phyloP scores from a whole-genome alignment of 2,329 filamentous ascomycete species.

The Xylariomycetidae sp. region DNA sequence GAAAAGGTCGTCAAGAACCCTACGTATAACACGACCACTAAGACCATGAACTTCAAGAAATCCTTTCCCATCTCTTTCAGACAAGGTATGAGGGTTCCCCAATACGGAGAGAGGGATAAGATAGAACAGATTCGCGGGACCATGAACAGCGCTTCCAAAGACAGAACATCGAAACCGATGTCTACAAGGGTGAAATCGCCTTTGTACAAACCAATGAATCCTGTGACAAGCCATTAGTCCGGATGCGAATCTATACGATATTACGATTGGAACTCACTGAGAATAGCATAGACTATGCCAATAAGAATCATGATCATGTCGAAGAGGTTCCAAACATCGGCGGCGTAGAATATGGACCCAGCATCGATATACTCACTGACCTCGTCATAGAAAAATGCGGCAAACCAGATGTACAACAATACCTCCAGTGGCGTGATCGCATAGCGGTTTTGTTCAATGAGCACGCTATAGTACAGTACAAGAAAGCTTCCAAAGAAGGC shows the following conservation, averaged over 20 bases:
- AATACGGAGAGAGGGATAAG: constrained; percentile 82
- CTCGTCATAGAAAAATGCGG: constrained; percentile 83
- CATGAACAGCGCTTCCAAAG: constrained; percentile 83
- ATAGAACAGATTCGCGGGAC: constrained; percentile 86
- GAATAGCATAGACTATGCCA: constrained; percentile 63
- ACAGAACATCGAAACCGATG: constrained; percentile 81
- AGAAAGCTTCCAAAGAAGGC: constrained; percentile 68
- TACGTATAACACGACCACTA: constrained; percentile 58
- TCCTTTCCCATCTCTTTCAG: constrained; percentile 93
- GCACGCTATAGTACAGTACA: constrained; percentile 78
- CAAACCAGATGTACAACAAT: constrained; percentile 79
- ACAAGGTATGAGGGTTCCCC: constrained; percentile 84
- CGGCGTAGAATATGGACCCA: constrained; percentile 78
- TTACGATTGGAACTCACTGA: constrained; percentile 52
- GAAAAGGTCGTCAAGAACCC: constrained; percentile 87
- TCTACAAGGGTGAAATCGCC: constrained; percentile 62
- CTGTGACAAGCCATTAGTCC: constrained; percentile 32
- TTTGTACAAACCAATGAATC: constrained; percentile 61
- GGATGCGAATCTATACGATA: constrained; percentile 6
- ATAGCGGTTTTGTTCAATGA: constrained; percentile 66
- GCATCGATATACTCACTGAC: constrained; percentile 81
- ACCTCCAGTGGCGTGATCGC: constrained; percentile 66
- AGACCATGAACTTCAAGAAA: constrained; percentile 69
- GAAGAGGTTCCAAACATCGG: constrained; percentile 77
- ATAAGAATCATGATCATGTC: constrained; percentile 71